Conservation (phyloP, 2,329 filamentous ascomycete species). For the Exophiala oligosperma region DNA sequence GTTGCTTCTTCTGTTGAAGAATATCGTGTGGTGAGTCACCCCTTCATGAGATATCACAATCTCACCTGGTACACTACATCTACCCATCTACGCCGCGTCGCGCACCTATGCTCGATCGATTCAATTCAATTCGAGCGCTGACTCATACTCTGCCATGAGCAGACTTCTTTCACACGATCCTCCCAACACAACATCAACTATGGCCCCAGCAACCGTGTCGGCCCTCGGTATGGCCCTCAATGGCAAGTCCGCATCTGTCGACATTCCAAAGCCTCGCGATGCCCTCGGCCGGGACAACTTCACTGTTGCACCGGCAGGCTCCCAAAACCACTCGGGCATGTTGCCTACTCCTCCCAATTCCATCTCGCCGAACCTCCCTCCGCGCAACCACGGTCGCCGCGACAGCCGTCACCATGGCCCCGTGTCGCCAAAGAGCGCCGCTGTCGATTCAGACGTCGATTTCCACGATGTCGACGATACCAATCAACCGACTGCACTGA, state of each 20-base stretch:
- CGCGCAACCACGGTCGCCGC: conserved; percentile 67
- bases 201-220: conserved; percentile 46
- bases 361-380: conserved; percentile 83
- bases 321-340: conserved; percentile 34
- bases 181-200: conserved; percentile 32
- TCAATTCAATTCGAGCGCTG: conserved; percentile 8
- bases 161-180: conserved; percentile 16
- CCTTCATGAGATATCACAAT: background rate
- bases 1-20: conserved; percentile 10
- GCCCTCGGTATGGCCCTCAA: conserved; percentile 52
- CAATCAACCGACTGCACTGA: conserved; percentile 38
- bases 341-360: conserved; percentile 93
- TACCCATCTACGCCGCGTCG: conserved; percentile 14
- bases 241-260: conserved; percentile 51
- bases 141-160: conserved; percentile 22
- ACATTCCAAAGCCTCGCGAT: conserved; percentile 48
- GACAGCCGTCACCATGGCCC: conserved; percentile 52
- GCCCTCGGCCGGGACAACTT: conserved; percentile 38
- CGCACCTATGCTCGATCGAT: background rate
- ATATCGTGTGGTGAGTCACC: conserved; percentile 25
- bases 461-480: conserved; percentile 68
- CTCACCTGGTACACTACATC: background rate
- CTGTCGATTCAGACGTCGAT: conserved; percentile 83
- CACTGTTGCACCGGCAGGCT: conserved; percentile 33
- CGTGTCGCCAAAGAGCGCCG: conserved; percentile 44